Evolutionary conservation across 1,284 basidiomycete species (phyloP).

Genomic region (Microbotryomycetes sp.): DNA sequence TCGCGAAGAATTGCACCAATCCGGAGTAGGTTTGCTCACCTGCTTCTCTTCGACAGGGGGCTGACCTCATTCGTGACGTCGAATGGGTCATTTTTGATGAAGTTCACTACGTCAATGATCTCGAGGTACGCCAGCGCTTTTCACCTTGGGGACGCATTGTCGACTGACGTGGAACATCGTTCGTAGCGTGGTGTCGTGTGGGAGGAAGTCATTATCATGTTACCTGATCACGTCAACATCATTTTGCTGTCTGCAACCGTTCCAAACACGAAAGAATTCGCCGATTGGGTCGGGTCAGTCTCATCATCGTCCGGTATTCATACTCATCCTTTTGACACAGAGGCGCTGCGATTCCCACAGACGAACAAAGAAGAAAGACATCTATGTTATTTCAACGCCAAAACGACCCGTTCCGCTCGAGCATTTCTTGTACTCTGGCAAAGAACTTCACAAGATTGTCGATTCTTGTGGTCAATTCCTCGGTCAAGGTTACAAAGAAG

Average conservation of each 20-base stretch:
- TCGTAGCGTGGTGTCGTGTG: constrained; percentile 93
- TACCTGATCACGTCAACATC: constrained; percentile 93
- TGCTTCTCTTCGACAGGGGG: constrained; percentile 52
- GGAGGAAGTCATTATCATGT: constrained; percentile 99
- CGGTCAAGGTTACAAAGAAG: constrained; percentile 76
- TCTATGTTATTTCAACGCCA: constrained; percentile 95
- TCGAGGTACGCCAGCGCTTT: constrained; percentile 59
- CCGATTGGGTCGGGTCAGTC: constrained; percentile 96
- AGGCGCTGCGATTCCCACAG: constrained; percentile 49
- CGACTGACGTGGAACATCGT: background rate
- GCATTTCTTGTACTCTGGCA: constrained; percentile 91
- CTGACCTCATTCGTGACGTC: constrained; percentile 95
- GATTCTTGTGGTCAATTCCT: constrained; percentile 75
- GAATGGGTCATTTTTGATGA: constrained; percentile 99
- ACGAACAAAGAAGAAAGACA: constrained; percentile 98
- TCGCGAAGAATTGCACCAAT: background rate
- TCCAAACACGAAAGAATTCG: constrained; percentile 96
- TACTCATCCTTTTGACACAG: background rate
- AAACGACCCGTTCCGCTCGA: constrained; percentile 96
- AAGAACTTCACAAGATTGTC: constrained; percentile 87
- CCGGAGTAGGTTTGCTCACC: too few species aligned
- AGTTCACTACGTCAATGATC: constrained; percentile 99
- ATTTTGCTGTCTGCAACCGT: constrained; percentile 96
- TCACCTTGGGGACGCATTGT: background rate
- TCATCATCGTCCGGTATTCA: background rate